These are phyloP conservation scores for Zygotorulaspora florentina DNA, from an alignment of 805 yeast genomes.

Conservation along the genomic window DNA sequence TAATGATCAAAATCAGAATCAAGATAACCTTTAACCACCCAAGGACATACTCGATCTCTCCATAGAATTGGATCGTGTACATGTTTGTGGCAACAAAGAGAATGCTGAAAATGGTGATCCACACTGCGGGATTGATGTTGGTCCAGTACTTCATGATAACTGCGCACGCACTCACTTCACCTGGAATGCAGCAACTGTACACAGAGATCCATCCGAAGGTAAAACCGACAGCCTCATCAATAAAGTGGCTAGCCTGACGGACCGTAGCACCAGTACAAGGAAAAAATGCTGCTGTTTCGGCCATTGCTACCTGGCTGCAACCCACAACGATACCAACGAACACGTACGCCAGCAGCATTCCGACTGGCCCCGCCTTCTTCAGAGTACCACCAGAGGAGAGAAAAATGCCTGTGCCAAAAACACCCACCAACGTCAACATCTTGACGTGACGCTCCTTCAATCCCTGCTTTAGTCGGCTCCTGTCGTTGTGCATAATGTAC, in stretches of 20 bases:
- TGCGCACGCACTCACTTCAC: slow-evolving; percentile 51
- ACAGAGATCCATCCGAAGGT: slow-evolving; percentile 39
- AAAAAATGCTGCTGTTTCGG: slow-evolving; percentile 25
- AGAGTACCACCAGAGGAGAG: slow-evolving; percentile 51
- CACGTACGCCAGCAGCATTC: slow-evolving; percentile 44
- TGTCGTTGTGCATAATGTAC: background rate
- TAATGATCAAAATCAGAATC: slow-evolving; percentile 59
- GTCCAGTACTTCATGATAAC: slow-evolving; percentile 44
- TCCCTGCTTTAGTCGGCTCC: background rate
- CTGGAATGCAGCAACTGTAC: slow-evolving; percentile 48
- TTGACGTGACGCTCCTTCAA: background rate
- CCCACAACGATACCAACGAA: slow-evolving; percentile 46
- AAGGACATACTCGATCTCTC: slow-evolving; percentile 44
- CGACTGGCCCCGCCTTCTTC: slow-evolving; percentile 47
- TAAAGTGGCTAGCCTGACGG: slow-evolving; percentile 20
- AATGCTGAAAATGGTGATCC: slow-evolving; percentile 41
- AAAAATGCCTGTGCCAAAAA: slow-evolving; percentile 58
- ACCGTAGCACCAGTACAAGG: background rate
- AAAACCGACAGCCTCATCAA: slow-evolving; percentile 37
- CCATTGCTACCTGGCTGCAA: slow-evolving; percentile 41
- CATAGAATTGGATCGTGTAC: slow-evolving; percentile 40
- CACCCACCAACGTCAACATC: slow-evolving; percentile 26
- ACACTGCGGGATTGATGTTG: slow-evolving; percentile 40
- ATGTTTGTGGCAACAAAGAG: slow-evolving; percentile 38
- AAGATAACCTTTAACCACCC: slow-evolving; percentile 54